These are phyloP conservation scores for Talinum fruticosum DNA, from an alignment of 148 eudicot genomes.

Conservation along the genomic window DNA sequence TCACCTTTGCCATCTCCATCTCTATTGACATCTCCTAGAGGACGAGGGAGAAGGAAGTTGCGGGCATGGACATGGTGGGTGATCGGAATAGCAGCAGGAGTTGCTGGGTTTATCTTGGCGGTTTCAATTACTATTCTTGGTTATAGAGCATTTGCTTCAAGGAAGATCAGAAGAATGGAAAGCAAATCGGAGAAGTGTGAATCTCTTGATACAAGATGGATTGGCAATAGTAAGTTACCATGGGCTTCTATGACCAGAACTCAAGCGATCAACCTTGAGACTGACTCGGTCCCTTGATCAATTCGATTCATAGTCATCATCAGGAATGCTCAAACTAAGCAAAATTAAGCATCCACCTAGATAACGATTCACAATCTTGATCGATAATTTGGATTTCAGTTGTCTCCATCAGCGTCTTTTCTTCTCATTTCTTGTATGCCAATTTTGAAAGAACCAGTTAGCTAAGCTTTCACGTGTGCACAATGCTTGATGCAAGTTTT, in stretches of 20 bases:
- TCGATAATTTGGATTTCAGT: too few species aligned
- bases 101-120: conserved; percentile 34
- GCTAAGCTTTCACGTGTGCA: background rate
- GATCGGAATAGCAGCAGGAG: conserved; percentile 44
- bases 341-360: too few species aligned
- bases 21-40: background rate
- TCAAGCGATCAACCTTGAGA: conserved; percentile 53
- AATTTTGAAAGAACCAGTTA: background rate
- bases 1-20: background rate
- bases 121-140: conserved; percentile 25
- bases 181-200: conserved; percentile 47
- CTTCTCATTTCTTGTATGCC: background rate
- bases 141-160: conserved; percentile 24
- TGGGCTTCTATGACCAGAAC: conserved; percentile 69
- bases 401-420: too few species aligned
- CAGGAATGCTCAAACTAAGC: background rate
- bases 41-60: conserved; percentile 12
- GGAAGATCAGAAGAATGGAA: conserved; percentile 50
- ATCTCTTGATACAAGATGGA: conserved; percentile 52
- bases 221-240: conserved; percentile 69
- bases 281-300: conserved; percentile 45
- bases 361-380: too few species aligned
- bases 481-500: background rate
- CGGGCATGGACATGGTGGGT: conserved; percentile 53
- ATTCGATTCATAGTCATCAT: background rate